Conservation (phyloP, 805 yeast species). For the Saccharomycopsis sp. region DNA sequence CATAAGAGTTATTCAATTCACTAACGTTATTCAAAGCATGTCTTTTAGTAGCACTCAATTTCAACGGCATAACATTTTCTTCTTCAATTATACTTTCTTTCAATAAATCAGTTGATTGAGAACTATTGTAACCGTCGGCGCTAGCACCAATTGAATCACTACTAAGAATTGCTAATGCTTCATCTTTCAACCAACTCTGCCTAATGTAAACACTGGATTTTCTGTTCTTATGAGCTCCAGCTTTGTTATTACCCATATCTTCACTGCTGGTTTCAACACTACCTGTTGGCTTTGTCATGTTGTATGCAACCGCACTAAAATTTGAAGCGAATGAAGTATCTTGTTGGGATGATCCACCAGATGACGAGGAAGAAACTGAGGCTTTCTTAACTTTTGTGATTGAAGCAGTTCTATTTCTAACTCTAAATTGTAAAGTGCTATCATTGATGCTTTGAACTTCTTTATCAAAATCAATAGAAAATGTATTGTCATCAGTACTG, state of each 20-base stretch:
- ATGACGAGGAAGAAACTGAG: slow-evolving; percentile 22
- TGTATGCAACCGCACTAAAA: slow-evolving; percentile 13
- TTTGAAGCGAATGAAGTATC: neutral
- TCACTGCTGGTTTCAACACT: neutral
- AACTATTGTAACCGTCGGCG: neutral
- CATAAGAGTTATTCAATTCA: slow-evolving; percentile 4
- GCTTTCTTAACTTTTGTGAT: neutral
- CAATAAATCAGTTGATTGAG: neutral
- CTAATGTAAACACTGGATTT: slow-evolving; percentile 18
- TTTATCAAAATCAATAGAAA: slow-evolving; percentile 19
- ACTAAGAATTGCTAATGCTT: slow-evolving; percentile 17
- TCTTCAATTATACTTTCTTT: neutral
- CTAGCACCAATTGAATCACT: too few species aligned
- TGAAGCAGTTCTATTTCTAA: neutral
- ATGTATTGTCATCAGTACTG: slow-evolving; percentile 3
- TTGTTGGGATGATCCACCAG: slow-evolving; percentile 22
- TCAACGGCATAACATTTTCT: slow-evolving; percentile 7
- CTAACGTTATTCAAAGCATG: neutral
- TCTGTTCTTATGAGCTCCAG: slow-evolving; percentile 5
- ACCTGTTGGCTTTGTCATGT: slow-evolving; percentile 9
- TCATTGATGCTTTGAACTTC: slow-evolving; percentile 4
- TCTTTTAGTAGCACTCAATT: neutral
- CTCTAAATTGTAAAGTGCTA: neutral
- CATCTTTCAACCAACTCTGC: slow-evolving; percentile 21
- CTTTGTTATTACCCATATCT: neutral